These are phyloP conservation scores for Cladobotryum protrusum DNA, from an alignment of 2,329 filamentous ascomycete species.

Conservation along the genomic window DNA sequence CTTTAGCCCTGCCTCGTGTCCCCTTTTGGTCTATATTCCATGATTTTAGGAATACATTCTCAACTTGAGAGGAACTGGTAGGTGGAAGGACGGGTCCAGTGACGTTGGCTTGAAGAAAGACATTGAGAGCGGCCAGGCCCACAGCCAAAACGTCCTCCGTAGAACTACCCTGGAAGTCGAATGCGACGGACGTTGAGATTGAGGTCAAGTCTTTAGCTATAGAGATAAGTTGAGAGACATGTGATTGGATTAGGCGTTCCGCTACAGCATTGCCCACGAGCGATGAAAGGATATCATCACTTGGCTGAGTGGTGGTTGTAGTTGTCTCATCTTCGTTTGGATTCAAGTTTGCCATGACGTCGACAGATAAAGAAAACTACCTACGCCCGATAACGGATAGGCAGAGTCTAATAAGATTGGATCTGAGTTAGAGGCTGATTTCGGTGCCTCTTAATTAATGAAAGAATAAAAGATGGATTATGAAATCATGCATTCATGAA, in stretches of 20 bases:
- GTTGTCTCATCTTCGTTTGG: constrained; percentile 6
- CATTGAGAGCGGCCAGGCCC: constrained; percentile 48
- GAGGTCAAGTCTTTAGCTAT: not conserved
- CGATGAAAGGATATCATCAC: not conserved
- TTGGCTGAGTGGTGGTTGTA: not conserved
- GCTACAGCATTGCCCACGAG: constrained; percentile 7
- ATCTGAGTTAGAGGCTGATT: not conserved
- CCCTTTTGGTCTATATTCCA: constrained; percentile 19
- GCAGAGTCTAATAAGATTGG: not conserved
- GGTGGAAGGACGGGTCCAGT: constrained; percentile 70
- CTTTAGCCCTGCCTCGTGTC: not conserved
- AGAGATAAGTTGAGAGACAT: constrained; percentile 6
- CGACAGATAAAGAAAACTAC: not conserved
- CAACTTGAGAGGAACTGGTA: constrained; percentile 21
- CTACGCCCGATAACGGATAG: no score
- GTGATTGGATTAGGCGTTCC: constrained; percentile 8
- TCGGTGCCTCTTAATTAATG: no score
- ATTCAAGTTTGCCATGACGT: not conserved
- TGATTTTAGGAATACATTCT: constrained; percentile 35
- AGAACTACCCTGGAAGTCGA: not conserved
- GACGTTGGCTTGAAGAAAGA: constrained; percentile 80
- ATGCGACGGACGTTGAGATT: not conserved
- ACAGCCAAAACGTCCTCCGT: constrained; percentile 19
- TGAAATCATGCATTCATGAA: no score
- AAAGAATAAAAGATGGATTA: no score